These are phyloP conservation scores for Sisymbrium altissimum DNA, from an alignment of 345 rosid genomes.

Conservation along the genomic window DNA sequence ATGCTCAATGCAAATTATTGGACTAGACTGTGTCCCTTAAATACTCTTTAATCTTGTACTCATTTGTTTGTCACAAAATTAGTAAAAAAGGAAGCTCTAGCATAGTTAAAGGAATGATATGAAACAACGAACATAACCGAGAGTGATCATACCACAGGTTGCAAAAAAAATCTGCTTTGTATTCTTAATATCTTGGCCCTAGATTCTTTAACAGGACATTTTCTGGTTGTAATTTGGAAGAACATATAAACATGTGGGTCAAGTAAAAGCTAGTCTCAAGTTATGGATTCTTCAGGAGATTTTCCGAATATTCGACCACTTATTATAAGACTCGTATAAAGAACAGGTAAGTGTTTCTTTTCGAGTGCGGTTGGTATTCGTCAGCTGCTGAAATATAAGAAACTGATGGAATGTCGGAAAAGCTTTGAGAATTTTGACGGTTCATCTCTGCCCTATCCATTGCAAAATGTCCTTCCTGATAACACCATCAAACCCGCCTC, in stretches of 20 bases:
- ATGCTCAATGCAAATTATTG: conserved; percentile 15
- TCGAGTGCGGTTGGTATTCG: neutral
- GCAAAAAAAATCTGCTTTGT: neutral
- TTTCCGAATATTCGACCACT: conserved; percentile 50
- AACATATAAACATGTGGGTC: neutral
- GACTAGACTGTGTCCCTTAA: neutral
- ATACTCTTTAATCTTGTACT: neutral
- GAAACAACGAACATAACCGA: neutral
- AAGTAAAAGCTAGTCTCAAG: conserved; percentile 36
- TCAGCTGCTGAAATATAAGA: neutral
- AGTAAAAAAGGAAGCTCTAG: neutral
- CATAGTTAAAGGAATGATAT: neutral
- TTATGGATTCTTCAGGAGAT: conserved; percentile 46
- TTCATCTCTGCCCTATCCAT: conserved; percentile 45
- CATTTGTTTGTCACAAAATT: neutral
- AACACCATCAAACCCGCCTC: conserved; percentile 38
- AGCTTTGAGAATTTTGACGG: neutral
- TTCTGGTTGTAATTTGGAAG: neutral
- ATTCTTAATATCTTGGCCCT: neutral
- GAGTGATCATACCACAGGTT: neutral
- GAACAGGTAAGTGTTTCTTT: neutral
- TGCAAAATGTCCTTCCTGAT: conserved; percentile 72
- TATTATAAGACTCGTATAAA: neutral
- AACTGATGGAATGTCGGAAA: neutral
- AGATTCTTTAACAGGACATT: neutral